phyloP scores from a whole-genome alignment of 2,329 filamentous ascomycete species.

The Metarhizium anisopliae region DNA sequence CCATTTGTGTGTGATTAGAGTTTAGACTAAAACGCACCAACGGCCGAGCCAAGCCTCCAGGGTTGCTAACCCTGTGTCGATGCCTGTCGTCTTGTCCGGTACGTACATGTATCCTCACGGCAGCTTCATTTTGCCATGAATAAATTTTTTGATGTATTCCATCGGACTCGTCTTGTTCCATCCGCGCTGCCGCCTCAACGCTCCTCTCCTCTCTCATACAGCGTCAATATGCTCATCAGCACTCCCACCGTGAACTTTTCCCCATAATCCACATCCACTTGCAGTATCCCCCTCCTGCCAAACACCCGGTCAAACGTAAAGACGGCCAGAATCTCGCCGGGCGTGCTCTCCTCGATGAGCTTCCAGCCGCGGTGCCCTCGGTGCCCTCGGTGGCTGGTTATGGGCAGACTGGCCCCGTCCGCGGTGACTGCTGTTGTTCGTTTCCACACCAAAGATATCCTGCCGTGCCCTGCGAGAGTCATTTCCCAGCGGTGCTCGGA shows the following conservation, averaged over 20 bases:
- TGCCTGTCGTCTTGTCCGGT: no score
- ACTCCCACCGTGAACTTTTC: neutral
- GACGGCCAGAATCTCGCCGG: neutral
- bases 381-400: neutral
- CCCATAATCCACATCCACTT: neutral
- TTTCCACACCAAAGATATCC: neutral
- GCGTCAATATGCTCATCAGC: neutral
- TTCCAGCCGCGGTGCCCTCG: conserved; percentile 2
- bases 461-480: neutral
- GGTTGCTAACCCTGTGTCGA: no score
- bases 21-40: no score
- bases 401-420: neutral
- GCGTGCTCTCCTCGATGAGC: neutral
- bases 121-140: no score
- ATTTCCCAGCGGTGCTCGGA: conserved; percentile 2
- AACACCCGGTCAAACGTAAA: conserved; percentile 1
- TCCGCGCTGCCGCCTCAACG: neutral
- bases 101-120: no score
- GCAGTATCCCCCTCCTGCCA: neutral
- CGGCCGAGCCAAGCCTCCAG: no score
- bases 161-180: neutral
- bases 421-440: neutral
- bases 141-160: no score
- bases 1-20: no score
- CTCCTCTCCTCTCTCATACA: conserved; percentile 1